These are phyloP conservation scores for Termitomyces eurrhizus DNA, from an alignment of 768 basidiomycete genomes.

Conservation along the genomic window DNA sequence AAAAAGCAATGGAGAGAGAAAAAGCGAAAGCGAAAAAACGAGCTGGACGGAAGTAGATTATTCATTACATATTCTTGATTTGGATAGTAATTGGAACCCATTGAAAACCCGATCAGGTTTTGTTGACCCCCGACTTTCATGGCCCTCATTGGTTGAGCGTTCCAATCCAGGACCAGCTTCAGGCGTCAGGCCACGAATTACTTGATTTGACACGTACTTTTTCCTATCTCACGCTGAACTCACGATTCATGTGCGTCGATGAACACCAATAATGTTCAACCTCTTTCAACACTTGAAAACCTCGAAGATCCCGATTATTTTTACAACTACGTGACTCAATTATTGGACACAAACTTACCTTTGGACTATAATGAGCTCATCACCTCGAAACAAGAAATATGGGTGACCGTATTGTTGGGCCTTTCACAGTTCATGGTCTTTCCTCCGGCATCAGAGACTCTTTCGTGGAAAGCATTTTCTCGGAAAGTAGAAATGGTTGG, in stretches of 20 bases:
- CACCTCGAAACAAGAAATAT: constrained; percentile 35
- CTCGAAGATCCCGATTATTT: constrained; percentile 17
- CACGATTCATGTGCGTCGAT: constrained; percentile 11
- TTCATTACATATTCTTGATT: constrained; percentile 5
- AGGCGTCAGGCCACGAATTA: neutral
- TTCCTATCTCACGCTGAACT: neutral
- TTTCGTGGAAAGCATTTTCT: constrained; percentile 50
- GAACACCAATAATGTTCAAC: constrained; percentile 13
- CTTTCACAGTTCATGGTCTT: constrained; percentile 57
- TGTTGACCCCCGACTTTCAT: neutral
- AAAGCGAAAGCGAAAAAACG: constrained; percentile 74
- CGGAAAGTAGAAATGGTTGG: constrained; percentile 57
- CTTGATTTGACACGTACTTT: constrained; percentile 4
- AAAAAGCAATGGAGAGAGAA: constrained; percentile 88
- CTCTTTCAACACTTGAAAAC: constrained; percentile 11
- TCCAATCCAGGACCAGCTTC: neutral
- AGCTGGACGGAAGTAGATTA: constrained; percentile 65
- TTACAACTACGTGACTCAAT: constrained; percentile 16
- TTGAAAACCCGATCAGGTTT: neutral
- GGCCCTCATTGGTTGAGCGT: neutral
- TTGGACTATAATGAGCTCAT: constrained; percentile 14
- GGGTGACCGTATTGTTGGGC: constrained; percentile 47
- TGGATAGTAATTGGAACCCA: neutral
- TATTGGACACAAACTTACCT: constrained; percentile 15
- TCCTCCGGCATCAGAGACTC: constrained; percentile 42